Evolutionary conservation across 176 grass and related monocot genomes (phyloP), one percentile per base, ranked within the genome.

Genomic region (Cymbopogon citratus): DNA sequence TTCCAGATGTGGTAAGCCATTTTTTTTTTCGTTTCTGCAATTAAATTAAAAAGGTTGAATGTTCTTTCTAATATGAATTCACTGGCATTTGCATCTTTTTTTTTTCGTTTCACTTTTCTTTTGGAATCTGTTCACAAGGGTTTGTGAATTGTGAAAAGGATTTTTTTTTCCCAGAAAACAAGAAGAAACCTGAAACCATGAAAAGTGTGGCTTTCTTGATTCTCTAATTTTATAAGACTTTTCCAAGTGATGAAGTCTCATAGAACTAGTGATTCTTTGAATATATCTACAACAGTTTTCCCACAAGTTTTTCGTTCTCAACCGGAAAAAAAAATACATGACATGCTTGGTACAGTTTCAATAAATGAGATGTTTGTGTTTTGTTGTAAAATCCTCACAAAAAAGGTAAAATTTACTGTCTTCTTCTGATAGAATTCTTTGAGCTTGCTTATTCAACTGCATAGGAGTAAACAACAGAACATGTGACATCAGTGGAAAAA

Each of bases 1-100:
- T 68, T 40, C 18, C 80, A 18, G 40, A 76, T 64, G 87, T 31
- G 76, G 81, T 85, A 85, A 71, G 71, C 16, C 28, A 48, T 63
- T 36, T 68, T 33, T 4, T 7, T 12, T 38, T 40, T 18, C n/a
- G 69, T 9, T 80, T 13, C 18, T 19, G 27, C 48, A 48, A 82
- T 16, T 31, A 28, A 38, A 49, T 67, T 26, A 9, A 25, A 33
- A 25, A 31, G 15, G 3, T 43, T 4, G 1, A 77, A 60, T 60
- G 2, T 7, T 79, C 16, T 64, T 54, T 11, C 4, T 79, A 52
- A 72, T 60, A 25, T 25, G 9, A 38, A 49, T 48, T 39, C 71
- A 14, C 3, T 15, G 12, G 1, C 1, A 15, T 64, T 27, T 51
- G 43, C 12, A 74, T 39, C 26, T 46, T 8, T 52, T 12, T 33